Evolutionary conservation across 257 asterid genomes (phyloP).

Genomic region (Paulownia fortunei): DNA sequence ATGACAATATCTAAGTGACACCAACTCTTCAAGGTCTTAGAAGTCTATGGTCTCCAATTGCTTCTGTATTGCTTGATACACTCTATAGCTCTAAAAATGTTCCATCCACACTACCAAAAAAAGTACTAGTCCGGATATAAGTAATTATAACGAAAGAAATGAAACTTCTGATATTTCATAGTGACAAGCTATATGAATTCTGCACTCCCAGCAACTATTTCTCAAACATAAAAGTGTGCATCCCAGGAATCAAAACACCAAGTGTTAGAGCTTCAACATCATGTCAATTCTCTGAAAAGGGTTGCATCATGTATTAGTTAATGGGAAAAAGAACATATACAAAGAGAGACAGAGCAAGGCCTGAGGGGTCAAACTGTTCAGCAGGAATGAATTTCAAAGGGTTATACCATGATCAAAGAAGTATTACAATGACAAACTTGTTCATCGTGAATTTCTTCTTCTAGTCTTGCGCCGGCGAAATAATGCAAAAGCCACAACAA

Average conservation of each 20-base stretch:
- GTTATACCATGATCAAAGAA: slow-evolving; percentile 28
- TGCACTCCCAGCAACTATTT: not conserved
- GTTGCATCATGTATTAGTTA: slow-evolving; percentile 4
- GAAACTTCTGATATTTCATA: not conserved
- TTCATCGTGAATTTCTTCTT: slow-evolving; percentile 54
- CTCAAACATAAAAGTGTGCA: slow-evolving; percentile 6
- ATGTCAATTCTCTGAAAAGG: slow-evolving; percentile 23
- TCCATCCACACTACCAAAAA: slow-evolving; percentile 14
- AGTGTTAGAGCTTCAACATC: not conserved
- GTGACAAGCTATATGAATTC: not conserved
- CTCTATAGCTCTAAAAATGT: not conserved
- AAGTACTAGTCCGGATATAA: not conserved
- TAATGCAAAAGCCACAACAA: slow-evolving; percentile 46
- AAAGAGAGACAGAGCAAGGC: not conserved
- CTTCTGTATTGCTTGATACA: slow-evolving; percentile 7
- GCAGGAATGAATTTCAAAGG: slow-evolving; percentile 10
- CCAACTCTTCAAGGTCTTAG: slow-evolving; percentile 4
- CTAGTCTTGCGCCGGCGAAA: slow-evolving; percentile 52
- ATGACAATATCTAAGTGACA: not conserved
- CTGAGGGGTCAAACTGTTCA: slow-evolving; percentile 1
- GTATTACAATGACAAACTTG: slow-evolving; percentile 16
- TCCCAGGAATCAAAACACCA: slow-evolving; percentile 14
- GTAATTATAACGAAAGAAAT: not conserved
- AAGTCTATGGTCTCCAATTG: not conserved
- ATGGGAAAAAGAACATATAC: not conserved